Base-by-base conservation (phyloP, 2,329 filamentous ascomycete genomes). In the Xylariaceae sp. region DNA sequence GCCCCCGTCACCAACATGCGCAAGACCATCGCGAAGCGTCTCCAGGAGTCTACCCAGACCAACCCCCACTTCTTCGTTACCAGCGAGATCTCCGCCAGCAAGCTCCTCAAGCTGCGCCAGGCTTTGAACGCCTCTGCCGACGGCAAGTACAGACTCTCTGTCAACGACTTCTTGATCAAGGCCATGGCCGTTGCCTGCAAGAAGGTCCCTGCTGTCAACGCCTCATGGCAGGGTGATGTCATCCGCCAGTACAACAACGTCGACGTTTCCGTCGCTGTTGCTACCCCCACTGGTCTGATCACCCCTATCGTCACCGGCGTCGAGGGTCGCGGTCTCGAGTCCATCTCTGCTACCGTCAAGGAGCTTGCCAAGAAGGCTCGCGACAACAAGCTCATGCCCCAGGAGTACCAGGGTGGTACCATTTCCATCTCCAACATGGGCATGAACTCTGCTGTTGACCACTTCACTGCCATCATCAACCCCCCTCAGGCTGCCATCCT, bases 341-440 rank as follows among this genome's bases (percentile, higher is more conserved):
- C 84, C 74, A 97, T 99, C 79, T 96, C 92, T 57, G 78, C 82
- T 71, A 83, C 90, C 75, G 88, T 99, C 80, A 97, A 97, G 83
- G 92, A 96, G 73, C 89, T 99, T 58, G 92, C 92, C 74, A 96
- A 96, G 86, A 90, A 91, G 75, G 94, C 94, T 64, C 87, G 92
- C 63, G 94, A 97, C 69, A 90, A 90, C 79, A 99, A 97, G 87
- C 89, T 99, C 71, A 97, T 97, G 88, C 94, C 94, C 52, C 93
- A 99, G 77, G 92, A 99, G 80, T 99, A 96, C 86, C 93, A 97
- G 83, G 94, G 94, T 58, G 94, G 94, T 75, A 96, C 91, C 75
- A 96, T 99, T 80, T 97, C 93, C 76, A 97, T 99, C 79, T 96
- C 90, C 80, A 99, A 99, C 86, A 96, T 99, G 94, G 94, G 94